A percentile compares a stretch with the other conserved stretches of the same genome.
Conservation (phyloP, 75 land plant genomes). For the Cupressus sempervirens region DNA sequence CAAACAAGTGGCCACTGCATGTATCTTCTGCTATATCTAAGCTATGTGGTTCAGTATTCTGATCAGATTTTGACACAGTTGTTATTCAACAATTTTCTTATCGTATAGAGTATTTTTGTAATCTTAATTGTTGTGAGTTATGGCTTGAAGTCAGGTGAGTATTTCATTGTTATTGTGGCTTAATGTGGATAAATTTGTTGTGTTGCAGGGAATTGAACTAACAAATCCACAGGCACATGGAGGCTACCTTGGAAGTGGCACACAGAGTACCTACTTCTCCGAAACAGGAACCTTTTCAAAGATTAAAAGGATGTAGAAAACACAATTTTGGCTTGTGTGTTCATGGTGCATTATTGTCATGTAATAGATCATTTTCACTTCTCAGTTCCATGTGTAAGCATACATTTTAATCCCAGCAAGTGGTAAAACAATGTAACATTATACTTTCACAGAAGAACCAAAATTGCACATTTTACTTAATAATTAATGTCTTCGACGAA, state of each 20-base stretch:
- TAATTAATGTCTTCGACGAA: neutral
- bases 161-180: neutral
- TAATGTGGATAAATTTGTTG: neutral
- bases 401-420: too few relatives aligned
- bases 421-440: neutral
- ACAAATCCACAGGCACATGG: conserved; percentile 84
- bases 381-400: neutral
- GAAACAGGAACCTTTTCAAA: conserved; percentile 90
- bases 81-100: neutral
- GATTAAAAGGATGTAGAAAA: conserved; percentile 54
- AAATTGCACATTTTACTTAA: neutral
- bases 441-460: neutral
- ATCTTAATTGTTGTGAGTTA: neutral
- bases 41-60: neutral
- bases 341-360: neutral
- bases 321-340: neutral
- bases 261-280: conserved; percentile 92
- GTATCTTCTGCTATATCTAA: neutral
- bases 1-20: neutral
- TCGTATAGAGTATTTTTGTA: neutral
- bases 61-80: neutral
- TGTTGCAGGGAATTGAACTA: conserved; percentile 86
- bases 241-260: conserved; percentile 76
- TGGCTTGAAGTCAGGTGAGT: neutral
- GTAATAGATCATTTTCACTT: neutral